Evolutionary conservation across 2,329 filamentous ascomycete species (phyloP).

Genomic region (Hypoxylon sp.): DNA sequence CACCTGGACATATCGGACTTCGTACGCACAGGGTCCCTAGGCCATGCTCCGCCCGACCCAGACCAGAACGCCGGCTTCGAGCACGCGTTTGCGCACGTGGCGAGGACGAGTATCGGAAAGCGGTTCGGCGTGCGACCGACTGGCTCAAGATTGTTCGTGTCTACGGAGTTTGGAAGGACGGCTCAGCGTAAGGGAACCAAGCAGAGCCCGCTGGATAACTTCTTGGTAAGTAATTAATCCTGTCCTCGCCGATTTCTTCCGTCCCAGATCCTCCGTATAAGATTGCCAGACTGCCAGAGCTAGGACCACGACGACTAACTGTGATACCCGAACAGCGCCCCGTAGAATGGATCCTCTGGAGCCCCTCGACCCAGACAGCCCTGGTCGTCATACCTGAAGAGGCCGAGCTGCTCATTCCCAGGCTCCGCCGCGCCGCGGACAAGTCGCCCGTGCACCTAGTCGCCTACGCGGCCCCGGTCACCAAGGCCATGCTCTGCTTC

Average conservation of each 20-base stretch:
- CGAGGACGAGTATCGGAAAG: constrained; percentile 45
- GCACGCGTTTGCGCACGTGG: constrained; percentile 54
- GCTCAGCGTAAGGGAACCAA: constrained; percentile 41
- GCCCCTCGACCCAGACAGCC: constrained; percentile 52
- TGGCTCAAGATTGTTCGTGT: constrained; percentile 48
- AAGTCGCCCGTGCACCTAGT: constrained; percentile 55
- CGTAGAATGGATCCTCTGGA: constrained; percentile 70
- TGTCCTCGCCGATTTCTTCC: background rate
- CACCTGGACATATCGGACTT: constrained; percentile 57
- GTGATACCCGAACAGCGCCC: constrained; percentile 47
- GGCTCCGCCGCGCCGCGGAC: constrained; percentile 43
- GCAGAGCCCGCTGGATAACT: constrained; percentile 42
- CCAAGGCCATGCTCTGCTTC: constrained; percentile 66
- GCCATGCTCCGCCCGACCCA: background rate
- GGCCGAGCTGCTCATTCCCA: constrained; percentile 61
- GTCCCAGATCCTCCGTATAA: background rate
- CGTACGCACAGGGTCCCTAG: constrained; percentile 52
- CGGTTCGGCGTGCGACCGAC: constrained; percentile 43
- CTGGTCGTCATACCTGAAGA: constrained; percentile 70
- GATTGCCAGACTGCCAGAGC: too few species aligned
- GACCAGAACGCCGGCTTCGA: constrained; percentile 48
- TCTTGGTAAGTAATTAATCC: constrained; percentile 42
- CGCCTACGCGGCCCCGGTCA: constrained; percentile 67
- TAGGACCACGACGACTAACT: background rate
- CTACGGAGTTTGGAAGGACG: constrained; percentile 58